Conservation (phyloP, 23 red algal genomes). For the Gracilaria gracilis region DNA sequence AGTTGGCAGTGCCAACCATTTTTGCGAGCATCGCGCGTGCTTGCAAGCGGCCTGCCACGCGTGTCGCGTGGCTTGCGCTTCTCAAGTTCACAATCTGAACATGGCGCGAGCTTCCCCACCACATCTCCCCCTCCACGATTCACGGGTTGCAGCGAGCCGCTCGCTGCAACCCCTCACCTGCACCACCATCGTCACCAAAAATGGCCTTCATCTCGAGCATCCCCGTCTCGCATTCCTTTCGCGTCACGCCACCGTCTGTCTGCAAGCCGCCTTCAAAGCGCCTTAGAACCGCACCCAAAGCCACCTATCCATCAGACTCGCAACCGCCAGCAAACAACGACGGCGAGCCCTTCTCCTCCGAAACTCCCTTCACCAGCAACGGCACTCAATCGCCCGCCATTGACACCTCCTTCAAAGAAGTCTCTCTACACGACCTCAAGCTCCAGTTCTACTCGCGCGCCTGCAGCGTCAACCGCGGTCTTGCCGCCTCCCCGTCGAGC, state of each 20-base stretch:
- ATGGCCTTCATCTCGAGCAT: neutral
- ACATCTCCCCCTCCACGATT: too few relatives aligned
- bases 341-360: neutral
- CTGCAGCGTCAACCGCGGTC: conserved; percentile 54
- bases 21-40: too few relatives aligned
- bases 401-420: conserved; percentile 25
- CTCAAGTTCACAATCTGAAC: too few relatives aligned
- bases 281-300: neutral
- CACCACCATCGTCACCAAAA: too few relatives aligned
- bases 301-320: neutral
- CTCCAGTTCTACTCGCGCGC: conserved; percentile 19
- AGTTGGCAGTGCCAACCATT: too few relatives aligned
- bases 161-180: too few relatives aligned
- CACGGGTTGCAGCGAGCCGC: too few relatives aligned
- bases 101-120: too few relatives aligned
- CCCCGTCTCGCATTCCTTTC: neutral
- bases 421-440: conserved; percentile 34
- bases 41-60: too few relatives aligned
- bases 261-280: neutral
- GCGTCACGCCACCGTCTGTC: neutral
- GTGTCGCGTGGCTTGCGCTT: too few relatives aligned
- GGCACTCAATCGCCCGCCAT: conserved; percentile 5
- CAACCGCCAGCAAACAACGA: neutral
- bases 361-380: neutral
- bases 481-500: conserved; percentile 5